Percentiles rank a stretch among this genome's conserved stretches.
phyloP scores from a whole-genome alignment of 2,329 filamentous ascomycete genomes.

The Cercospora sp. region DNA sequence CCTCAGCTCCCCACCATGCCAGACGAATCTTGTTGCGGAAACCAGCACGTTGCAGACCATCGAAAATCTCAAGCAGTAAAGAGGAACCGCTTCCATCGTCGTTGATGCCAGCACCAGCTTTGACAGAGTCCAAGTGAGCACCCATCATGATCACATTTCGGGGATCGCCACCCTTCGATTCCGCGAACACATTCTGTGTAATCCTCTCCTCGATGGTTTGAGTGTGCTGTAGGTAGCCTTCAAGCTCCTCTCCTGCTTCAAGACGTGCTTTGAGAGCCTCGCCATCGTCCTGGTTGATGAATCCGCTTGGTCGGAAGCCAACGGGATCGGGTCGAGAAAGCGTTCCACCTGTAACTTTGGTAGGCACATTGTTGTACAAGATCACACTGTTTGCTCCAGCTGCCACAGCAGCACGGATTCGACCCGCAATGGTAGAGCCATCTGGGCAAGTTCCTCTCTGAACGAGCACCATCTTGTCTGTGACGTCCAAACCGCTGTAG shows the following conservation, averaged over 20 bases:
- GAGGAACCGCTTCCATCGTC: constrained; percentile 71
- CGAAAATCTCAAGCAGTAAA: constrained; percentile 59
- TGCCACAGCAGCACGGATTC: constrained; percentile 65
- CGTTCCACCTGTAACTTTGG: constrained; percentile 55
- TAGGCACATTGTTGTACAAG: constrained; percentile 71
- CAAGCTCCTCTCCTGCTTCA: constrained; percentile 44
- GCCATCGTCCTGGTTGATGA: constrained; percentile 62
- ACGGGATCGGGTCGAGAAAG: constrained; percentile 46
- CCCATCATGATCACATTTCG: constrained; percentile 29
- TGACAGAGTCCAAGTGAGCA: constrained; percentile 43
- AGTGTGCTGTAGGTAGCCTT: constrained; percentile 43
- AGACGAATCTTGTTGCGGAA: constrained; percentile 71
- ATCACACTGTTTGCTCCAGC: constrained; percentile 71
- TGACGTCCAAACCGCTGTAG: constrained; percentile 57
- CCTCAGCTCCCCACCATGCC: constrained; percentile 64
- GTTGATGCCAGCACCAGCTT: constrained; percentile 70
- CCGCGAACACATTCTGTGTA: constrained; percentile 59
- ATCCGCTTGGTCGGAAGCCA: constrained; percentile 65
- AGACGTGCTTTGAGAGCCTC: constrained; percentile 57
- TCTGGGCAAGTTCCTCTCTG: constrained; percentile 62
- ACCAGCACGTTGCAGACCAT: constrained; percentile 66
- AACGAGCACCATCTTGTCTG: constrained; percentile 68
- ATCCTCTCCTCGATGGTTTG: constrained; percentile 48
- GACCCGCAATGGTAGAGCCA: constrained; percentile 60
- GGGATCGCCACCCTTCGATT: constrained; percentile 49